A percentile compares a stretch with the other conserved stretches of the same genome.
Conservation (phyloP, 2,329 filamentous ascomycete genomes). For the Colletotrichum ledebouriae region DNA sequence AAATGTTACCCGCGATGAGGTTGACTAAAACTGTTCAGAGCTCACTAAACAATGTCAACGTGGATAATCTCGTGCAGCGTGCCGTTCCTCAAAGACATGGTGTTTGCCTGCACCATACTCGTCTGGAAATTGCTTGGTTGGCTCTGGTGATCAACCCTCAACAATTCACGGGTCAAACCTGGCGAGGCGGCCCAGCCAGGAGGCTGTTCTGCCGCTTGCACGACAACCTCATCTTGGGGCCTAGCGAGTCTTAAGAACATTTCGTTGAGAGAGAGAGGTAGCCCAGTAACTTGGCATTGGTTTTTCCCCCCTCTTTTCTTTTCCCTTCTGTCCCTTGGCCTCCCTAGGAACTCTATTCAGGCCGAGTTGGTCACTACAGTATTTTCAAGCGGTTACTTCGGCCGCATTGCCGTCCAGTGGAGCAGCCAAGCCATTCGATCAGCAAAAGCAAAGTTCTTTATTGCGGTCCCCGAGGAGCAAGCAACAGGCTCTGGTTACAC, state of each 20-base stretch:
- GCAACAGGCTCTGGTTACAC: conserved; percentile 22
- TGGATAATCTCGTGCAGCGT: not conserved
- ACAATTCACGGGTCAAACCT: not conserved
- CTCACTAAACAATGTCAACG: not conserved
- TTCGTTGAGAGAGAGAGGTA: conserved; percentile 22
- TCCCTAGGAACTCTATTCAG: not conserved
- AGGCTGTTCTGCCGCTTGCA: not conserved
- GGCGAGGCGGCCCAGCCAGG: not conserved
- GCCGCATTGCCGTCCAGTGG: conserved; percentile 1
- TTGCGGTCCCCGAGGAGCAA: not conserved
- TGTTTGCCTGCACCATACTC: not conserved
- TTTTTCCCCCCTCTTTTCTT: not conserved
- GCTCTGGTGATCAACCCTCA: not conserved
- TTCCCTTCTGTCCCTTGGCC: too few relatives aligned
- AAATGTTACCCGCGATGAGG: not conserved
- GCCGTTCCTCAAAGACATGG: not conserved
- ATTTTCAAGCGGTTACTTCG: not conserved
- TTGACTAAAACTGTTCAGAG: not conserved
- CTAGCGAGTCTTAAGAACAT: not conserved
- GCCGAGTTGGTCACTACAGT: conserved; percentile 6
- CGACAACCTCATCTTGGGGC: not conserved
- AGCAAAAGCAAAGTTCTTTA: conserved; percentile 13
- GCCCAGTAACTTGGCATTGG: not conserved
- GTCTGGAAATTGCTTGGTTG: not conserved
- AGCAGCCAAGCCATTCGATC: conserved; percentile 19